Base-by-base conservation (phyloP, 331 rosid genomes). In the Cydonia oblonga region DNA sequence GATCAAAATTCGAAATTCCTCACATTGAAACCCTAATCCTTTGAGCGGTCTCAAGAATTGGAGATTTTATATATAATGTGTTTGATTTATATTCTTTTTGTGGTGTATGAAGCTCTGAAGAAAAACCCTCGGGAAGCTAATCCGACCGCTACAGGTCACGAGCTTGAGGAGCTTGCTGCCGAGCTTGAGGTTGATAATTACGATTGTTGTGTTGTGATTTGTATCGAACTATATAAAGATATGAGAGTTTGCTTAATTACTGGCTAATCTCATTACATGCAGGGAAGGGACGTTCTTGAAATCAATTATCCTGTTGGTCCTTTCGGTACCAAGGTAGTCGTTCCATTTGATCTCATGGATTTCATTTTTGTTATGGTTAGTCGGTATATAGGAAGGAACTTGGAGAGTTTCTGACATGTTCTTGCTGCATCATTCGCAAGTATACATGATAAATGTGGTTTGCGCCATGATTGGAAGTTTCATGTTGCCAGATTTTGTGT, bases 251-350 rank as follows among this genome's bases (percentile, higher is more conserved):
- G 4, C 66, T 9, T n/a, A 18, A 38, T 19, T n/a, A 23, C 33
- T 38, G 13, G 13, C 9, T 38, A 13, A 23, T 53, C 35, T 69
- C 20, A 18, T 23, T 56, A 9, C 13, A 9, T 44, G 58, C 81
- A 84, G 88, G 88, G 86, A 42, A 76, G 58, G 57, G 69, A 79
- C 66, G 33, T 84, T 64, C 84, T 81, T 73, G 84, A 79, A 64
- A 79, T 84, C 51, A 61, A 84, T 70, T 62, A 69, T 79, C 88
- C 88, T 3, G 69, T 74, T 35, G 86, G 84, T 15, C 86, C 86
- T 5, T 81, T 81, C 22, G 86, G 86, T 32, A 81, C 88, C 18
- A 76, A 84, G 88, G 86, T 81, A 51, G 22, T 72, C 13, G 8
- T 20, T 23, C 16, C 7, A 19, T 30, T 79, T 64, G 19, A 20